A percentile compares a stretch with the other conserved stretches of the same genome.
Evolutionary conservation across 768 basidiomycete genomes (phyloP).

Genomic region (Mycena galericulata): DNA sequence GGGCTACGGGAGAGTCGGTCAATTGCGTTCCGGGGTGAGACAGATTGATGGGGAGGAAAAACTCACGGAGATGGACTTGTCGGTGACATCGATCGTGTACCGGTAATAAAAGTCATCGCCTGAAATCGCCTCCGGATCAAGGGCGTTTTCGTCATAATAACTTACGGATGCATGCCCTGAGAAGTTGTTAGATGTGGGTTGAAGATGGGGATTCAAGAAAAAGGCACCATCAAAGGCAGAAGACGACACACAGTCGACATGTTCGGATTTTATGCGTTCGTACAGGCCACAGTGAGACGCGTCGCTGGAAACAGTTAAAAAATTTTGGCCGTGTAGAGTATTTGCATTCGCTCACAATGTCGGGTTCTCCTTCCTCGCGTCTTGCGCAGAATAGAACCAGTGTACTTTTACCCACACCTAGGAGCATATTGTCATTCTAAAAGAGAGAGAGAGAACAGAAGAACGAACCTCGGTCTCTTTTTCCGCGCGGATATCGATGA

Average conservation of each 20-base stretch:
- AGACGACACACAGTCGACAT: slow-evolving; percentile 59
- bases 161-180: slow-evolving; percentile 51
- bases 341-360: slow-evolving; percentile 58
- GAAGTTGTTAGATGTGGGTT: neutral
- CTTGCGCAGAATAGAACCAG: slow-evolving; percentile 68
- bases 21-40: too few species aligned
- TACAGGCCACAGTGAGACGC: slow-evolving; percentile 52
- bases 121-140: slow-evolving; percentile 54
- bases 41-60: neutral
- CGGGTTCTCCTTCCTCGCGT: slow-evolving; percentile 56
- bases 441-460: neutral
- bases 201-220: neutral
- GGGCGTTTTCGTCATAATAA: slow-evolving; percentile 51
- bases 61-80: slow-evolving; percentile 51
- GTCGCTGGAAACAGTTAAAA: slow-evolving; percentile 46
- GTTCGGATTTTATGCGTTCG: slow-evolving; percentile 65
- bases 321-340: neutral
- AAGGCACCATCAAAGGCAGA: slow-evolving; percentile 59
- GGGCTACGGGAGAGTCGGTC: slow-evolving; percentile 54
- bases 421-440: neutral
- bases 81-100: slow-evolving; percentile 53
- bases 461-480: slow-evolving; percentile 10
- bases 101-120: slow-evolving; percentile 60
- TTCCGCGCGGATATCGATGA: slow-evolving; percentile 10
- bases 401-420: slow-evolving; percentile 67